A percentile compares a stretch with the other conserved stretches of the same genome.
phyloP scores from a whole-genome alignment of 2,329 filamentous ascomycete genomes.

The Elsinoe necatrix region DNA sequence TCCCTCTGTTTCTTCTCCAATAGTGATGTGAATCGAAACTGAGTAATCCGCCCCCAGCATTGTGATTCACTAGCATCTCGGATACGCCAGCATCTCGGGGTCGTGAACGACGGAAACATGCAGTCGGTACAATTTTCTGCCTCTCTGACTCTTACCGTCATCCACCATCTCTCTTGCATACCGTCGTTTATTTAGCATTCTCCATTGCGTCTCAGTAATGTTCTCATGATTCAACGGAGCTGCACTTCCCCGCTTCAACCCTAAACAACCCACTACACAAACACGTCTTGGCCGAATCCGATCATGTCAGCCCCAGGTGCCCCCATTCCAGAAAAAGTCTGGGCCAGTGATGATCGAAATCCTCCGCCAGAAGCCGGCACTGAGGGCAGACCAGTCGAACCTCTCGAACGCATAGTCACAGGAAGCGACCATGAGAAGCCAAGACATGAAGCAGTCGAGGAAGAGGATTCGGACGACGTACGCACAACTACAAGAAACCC shows the following conservation, averaged over 20 bases:
- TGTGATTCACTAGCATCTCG: not conserved
- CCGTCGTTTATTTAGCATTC: not conserved
- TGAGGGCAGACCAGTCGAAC: constrained; percentile 35
- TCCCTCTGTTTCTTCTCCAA: not conserved
- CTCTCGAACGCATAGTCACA: constrained; percentile 29
- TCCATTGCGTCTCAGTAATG: not conserved
- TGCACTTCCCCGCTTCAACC: not conserved
- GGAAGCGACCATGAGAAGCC: constrained; percentile 31
- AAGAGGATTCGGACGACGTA: constrained; percentile 19
- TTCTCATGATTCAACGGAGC: not conserved
- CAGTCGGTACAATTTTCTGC: not conserved
- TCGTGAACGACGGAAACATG: constrained; percentile 1
- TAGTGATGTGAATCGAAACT: constrained; percentile 2
- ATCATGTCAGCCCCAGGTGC: constrained; percentile 15
- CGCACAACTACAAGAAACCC: constrained; percentile 16
- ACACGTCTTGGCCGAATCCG: constrained; percentile 7
- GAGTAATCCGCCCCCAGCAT: not conserved
- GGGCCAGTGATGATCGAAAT: constrained; percentile 30
- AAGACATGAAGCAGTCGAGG: constrained; percentile 21
- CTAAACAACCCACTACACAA: not conserved
- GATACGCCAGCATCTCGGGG: constrained; percentile 3
- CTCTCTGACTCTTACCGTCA: not conserved
- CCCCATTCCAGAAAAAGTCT: constrained; percentile 31
- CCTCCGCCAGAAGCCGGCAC: constrained; percentile 28
- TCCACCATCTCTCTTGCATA: not conserved